These are phyloP conservation scores for Yarrowia alimentaria DNA, from an alignment of 805 yeast genomes.

Conservation along the genomic window DNA sequence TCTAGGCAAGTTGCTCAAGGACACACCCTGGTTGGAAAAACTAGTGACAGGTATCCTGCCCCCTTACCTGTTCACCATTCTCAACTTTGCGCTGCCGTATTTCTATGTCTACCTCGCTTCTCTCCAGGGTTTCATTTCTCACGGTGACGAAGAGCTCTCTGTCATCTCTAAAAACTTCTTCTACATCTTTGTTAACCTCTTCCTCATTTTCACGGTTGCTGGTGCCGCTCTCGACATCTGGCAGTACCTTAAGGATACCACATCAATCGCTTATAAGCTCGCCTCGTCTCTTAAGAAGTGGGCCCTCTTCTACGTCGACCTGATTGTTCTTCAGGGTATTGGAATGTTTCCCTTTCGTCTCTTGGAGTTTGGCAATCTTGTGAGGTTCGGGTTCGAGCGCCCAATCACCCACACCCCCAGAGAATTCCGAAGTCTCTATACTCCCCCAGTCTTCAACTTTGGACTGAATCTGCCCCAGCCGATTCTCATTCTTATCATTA, in stretches of 20 bases:
- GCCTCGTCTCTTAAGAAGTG: conserved; percentile 79
- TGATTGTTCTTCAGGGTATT: conserved; percentile 72
- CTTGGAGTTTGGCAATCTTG: conserved; percentile 73
- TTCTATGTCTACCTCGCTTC: conserved; percentile 79
- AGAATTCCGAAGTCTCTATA: conserved; percentile 69
- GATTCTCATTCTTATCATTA: conserved; percentile 75
- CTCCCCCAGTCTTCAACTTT: conserved; percentile 89
- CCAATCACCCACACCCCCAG: conserved; percentile 75
- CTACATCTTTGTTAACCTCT: conserved; percentile 89
- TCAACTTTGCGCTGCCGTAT: conserved; percentile 82
- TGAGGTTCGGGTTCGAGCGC: conserved; percentile 68
- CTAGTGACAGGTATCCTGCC: conserved; percentile 87
- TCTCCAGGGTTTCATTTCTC: conserved; percentile 84
- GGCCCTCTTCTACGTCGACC: conserved; percentile 85
- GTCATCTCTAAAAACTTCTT: conserved; percentile 91
- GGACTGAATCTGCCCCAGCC: conserved; percentile 93
- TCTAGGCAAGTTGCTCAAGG: conserved; percentile 63
- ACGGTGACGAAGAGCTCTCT: conserved; percentile 88
- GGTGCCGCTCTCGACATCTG: conserved; percentile 84
- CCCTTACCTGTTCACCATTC: conserved; percentile 80
- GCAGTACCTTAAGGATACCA: conserved; percentile 82
- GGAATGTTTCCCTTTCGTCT: conserved; percentile 89
- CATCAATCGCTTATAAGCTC: conserved; percentile 79
- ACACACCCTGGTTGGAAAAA: conserved; percentile 68
- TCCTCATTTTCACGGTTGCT: conserved; percentile 88